Evolutionary conservation across 345 rosid species (phyloP).

Genomic region (Hibiscus syriacus): DNA sequence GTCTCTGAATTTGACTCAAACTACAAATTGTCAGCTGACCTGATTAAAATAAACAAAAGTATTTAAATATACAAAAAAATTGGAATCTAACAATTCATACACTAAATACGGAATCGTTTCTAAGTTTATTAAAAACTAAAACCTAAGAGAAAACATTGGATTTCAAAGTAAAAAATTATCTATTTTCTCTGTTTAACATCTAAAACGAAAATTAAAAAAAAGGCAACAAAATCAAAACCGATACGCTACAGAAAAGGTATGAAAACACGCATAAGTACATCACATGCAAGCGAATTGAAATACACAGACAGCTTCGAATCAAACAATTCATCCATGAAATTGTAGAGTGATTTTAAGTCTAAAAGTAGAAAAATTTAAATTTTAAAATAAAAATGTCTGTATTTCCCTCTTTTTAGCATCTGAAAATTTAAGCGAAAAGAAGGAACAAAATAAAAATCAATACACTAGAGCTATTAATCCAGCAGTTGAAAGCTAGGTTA

Average conservation of each 20-base stretch:
- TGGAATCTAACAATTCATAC: neutral
- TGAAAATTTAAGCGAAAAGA: neutral
- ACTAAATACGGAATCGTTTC: neutral
- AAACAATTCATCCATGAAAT: neutral
- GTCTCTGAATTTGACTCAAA: neutral
- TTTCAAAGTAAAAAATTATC: neutral
- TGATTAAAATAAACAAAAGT: neutral
- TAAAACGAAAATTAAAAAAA: neutral
- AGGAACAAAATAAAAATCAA: neutral
- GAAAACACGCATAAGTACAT: neutral
- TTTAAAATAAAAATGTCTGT: neutral
- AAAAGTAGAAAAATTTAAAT: neutral
- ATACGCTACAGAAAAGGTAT: neutral
- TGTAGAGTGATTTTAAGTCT: no score
- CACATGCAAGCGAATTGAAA: neutral
- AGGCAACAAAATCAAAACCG: neutral
- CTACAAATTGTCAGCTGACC: neutral
- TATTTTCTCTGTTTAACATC: neutral
- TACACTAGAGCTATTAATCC: neutral
- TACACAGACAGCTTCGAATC: neutral
- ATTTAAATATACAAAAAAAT: neutral
- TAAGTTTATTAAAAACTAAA: neutral
- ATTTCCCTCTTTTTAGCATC: neutral
- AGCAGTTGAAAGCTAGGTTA: neutral
- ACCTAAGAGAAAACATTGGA: neutral